Base-by-base conservation (phyloP, 805 yeast genomes). In the Pichia heedii region DNA sequence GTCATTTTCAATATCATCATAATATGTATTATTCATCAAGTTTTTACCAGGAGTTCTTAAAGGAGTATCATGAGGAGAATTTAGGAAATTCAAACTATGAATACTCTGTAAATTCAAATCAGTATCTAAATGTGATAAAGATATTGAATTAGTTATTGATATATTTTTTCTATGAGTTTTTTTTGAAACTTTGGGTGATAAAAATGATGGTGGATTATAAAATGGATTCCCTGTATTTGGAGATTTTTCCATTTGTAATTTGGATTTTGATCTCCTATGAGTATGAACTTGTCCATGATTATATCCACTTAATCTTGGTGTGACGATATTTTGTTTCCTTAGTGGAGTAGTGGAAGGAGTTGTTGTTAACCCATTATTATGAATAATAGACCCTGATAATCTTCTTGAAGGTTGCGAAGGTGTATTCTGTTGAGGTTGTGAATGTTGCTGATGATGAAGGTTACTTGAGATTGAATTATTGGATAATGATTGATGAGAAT, bases 141-240 rank as follows among this genome's bases (percentile, higher is more conserved):
- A 53, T 15, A 58, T 52, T 6, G 62, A 54, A 16, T 56, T 54
- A n/a, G 63, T 42, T 37, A 61, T 61, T 13, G 63, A 57, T 34
- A 54, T 50, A 30, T 57, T 61, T 36, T 62, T 61, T 46, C 52
- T 56, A 55, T 48, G 65, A 18, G 47, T 33, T 39, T 49, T 51
- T 48, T 66, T 54, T 39, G 53, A 43, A 37, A 61, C 55, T 45
- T 61, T 63, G 9, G 77, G 76, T 15, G 75, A 66, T 37, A 69
- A 42, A 39, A 69, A 69, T 7, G 69, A 50, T 1, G 69, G 65
- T 3, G 74, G 75, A 2, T 71, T 70, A 53, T 71, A 71, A 53
- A 72, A 73, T 10, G 77, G 77, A 50, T 71, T 73, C 7, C 68
- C 68, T 16, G 56, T 52, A 22, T 35, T 33, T 18, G 71, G 70